These are phyloP conservation scores for Enterospora canceri DNA, from an alignment of 371 early-diverging fungal genomes.

Conservation along the genomic window DNA sequence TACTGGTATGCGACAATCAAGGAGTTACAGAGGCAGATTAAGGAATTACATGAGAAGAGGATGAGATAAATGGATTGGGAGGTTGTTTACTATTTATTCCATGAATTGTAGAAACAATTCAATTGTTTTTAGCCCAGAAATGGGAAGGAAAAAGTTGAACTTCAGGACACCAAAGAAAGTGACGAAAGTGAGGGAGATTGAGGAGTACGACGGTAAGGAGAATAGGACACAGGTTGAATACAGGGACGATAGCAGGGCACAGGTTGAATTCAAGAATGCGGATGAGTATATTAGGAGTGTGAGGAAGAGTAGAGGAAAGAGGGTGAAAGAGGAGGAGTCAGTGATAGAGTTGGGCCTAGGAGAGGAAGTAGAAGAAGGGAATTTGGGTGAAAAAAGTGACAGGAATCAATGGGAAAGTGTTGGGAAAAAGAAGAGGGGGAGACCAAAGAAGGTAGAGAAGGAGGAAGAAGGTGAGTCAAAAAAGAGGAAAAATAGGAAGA, in stretches of 20 bases:
- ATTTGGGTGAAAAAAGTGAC: constrained; percentile 63
- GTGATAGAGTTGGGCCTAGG: constrained; percentile 73
- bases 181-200: constrained; percentile 20
- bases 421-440: constrained; percentile 73
- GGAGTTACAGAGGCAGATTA: neutral
- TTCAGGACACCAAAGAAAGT: constrained; percentile 28
- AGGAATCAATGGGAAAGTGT: constrained; percentile 64
- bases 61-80: neutral
- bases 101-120: neutral
- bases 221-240: too few relatives aligned
- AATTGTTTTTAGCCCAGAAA: neutral
- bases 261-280: constrained; percentile 86
- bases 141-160: neutral
- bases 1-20: constrained; percentile 33
- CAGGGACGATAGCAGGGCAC: constrained; percentile 83
- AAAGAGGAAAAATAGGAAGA: too few relatives aligned
- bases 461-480: too few relatives aligned
- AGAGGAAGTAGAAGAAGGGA: constrained; percentile 64
- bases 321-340: constrained; percentile 72
- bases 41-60: neutral
- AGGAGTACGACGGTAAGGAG: constrained; percentile 14
- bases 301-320: constrained; percentile 60
- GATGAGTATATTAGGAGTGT: constrained; percentile 81
- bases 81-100: neutral
- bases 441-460: constrained; percentile 78